Percentiles rank a stretch among this genome's conserved stretches.
These are phyloP conservation scores for Amauroascus verrucosus DNA, from an alignment of 2,329 filamentous ascomycete species.

Conservation along the genomic window DNA sequence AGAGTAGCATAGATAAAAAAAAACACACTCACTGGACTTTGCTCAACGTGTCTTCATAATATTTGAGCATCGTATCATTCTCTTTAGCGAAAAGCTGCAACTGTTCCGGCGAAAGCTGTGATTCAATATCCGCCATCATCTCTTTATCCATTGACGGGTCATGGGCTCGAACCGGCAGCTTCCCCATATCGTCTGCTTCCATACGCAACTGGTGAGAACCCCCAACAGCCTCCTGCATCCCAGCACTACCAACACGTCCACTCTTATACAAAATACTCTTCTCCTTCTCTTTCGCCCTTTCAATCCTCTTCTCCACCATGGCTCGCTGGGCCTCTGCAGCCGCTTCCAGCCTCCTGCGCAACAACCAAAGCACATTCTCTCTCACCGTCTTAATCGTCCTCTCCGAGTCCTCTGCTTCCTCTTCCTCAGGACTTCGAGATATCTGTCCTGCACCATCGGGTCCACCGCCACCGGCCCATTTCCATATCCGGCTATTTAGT, in stretches of 20 bases:
- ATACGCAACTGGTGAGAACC: constrained; percentile 19
- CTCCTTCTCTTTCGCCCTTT: constrained; percentile 77
- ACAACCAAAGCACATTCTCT: constrained; percentile 73
- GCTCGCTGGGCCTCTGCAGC: constrained; percentile 68
- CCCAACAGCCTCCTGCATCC: constrained; percentile 9
- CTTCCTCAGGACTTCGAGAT: constrained; percentile 56
- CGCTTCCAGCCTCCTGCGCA: constrained; percentile 64
- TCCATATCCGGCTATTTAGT: constrained; percentile 47
- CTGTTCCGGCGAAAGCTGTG: constrained; percentile 69
- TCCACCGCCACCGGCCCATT: constrained; percentile 47
- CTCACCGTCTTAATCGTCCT: constrained; percentile 59
- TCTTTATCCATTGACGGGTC: constrained; percentile 24
- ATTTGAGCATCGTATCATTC: constrained; percentile 83
- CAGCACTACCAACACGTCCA: constrained; percentile 26
- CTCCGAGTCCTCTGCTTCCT: constrained; percentile 58
- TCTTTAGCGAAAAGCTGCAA: constrained; percentile 87
- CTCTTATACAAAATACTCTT: constrained; percentile 72
- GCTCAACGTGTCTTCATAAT: constrained; percentile 87
- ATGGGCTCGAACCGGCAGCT: constrained; percentile 22
- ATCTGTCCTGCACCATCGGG: constrained; percentile 23
- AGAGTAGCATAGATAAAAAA: constrained; percentile 18
- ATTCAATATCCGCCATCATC: constrained; percentile 36
- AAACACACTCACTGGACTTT: constrained; percentile 81
- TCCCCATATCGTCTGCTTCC: constrained; percentile 20
- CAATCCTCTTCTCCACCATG: constrained; percentile 87